phyloP scores from a whole-genome alignment of 2,329 filamentous ascomycete genomes.

The Sporothrix pallida region DNA sequence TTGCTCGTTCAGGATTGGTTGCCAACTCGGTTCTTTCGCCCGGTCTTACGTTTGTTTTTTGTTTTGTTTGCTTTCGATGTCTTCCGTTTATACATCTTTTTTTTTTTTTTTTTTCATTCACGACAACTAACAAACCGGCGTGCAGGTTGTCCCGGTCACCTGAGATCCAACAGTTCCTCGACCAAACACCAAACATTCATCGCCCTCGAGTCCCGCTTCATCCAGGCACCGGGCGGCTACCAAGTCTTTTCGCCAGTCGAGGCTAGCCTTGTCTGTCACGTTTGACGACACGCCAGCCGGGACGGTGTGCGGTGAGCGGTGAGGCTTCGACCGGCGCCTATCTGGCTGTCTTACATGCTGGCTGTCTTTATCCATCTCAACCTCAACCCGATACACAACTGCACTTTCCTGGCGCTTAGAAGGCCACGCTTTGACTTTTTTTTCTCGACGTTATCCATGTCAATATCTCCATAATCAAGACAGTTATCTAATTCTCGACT shows the following conservation, averaged over 20 bases:
- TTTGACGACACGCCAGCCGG: background rate
- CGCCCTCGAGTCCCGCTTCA: background rate
- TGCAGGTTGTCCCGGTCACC: constrained; percentile 15
- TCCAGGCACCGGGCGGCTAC: constrained; percentile 23
- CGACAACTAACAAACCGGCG: background rate
- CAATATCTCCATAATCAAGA: background rate
- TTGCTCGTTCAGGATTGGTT: background rate
- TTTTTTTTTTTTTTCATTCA: background rate
- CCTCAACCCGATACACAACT: no score
- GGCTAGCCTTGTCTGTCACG: constrained; percentile 15
- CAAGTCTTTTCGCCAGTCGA: no score
- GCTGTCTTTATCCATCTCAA: background rate
- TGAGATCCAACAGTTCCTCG: background rate
- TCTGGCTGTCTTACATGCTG: background rate
- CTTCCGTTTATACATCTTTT: background rate
- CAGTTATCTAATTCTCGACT: no score
- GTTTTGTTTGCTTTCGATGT: background rate
- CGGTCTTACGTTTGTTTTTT: background rate
- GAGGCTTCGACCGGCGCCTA: background rate
- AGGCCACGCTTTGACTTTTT: background rate
- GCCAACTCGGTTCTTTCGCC: no score
- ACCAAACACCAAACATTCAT: background rate
- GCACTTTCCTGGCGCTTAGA: constrained; percentile 5
- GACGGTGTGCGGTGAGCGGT: constrained; percentile 22
- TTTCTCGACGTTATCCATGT: background rate